Evolutionary conservation across 306 rosid species (phyloP), one percentile per base, ranked within the genome.

Genomic region (Urtica urens): DNA sequence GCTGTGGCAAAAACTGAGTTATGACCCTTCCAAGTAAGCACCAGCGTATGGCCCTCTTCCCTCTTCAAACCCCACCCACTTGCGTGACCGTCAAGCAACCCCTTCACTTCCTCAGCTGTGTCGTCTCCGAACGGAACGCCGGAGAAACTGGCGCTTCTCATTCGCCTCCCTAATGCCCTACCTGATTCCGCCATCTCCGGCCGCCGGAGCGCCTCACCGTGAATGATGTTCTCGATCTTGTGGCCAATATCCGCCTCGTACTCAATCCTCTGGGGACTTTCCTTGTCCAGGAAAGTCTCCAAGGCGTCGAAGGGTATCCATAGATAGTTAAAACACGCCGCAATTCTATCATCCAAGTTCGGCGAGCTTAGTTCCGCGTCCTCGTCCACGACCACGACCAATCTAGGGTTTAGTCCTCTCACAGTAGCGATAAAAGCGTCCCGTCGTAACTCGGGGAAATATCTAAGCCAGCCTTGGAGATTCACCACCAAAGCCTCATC

Each of bases 11-110:
- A 84, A 18, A 90, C 94, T 27, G 95, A 79, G 66, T 65, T 90
- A 38, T 90, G 94, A 20, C 97, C 97, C 59, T 84, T 90, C 97
- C 97, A 90, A 20, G 97, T 84, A 55, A 90, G 95, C 42, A 79
- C 85, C 51, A 90, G 67, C 75, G 68, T 71, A n/a, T n/a, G n/a
- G 31, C 72, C 86, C 55, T 84, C 97, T 57, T 90, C 95, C 31
- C 68, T 78, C 64, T 90, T 90, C 97, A 90, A 84, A 1, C 95
- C 97, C 97, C 97, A 90, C 8, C 94, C 97, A 60, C 87, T 79
- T n/a, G 95, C 95, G 61, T 90, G 95, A 50, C 85, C 97, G 53
- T 86, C 94, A 20, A 90, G 72, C 87, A 84, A 77, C 5, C 17
- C 72, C 65, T 79, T 85, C 19, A 84, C 92, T 59, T 84, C 95